Percentiles rank a stretch among this genome's conserved stretches.
phyloP scores from a whole-genome alignment of 345 rosid genomes.

The Citrus medica region DNA sequence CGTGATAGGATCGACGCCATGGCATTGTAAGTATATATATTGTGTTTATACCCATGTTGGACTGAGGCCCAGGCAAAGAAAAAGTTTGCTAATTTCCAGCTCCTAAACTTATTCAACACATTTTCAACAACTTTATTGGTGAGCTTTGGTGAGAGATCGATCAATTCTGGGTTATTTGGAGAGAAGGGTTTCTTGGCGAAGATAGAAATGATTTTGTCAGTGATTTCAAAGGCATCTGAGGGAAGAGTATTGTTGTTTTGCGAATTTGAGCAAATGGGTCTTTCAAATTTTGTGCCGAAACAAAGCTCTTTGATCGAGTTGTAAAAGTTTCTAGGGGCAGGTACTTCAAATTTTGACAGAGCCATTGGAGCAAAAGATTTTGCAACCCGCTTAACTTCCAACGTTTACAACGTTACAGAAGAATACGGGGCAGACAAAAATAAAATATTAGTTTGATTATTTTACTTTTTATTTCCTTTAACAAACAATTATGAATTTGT shows the following conservation, averaged over 20 bases:
- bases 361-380: background rate
- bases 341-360: background rate
- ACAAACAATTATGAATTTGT: no score
- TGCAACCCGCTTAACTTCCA: no score
- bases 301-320: constrained; percentile 8
- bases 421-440: no score
- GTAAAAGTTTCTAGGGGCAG: background rate
- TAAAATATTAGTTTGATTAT: no score
- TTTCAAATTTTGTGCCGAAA: constrained; percentile 4
- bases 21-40: constrained; percentile 70
- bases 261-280: constrained; percentile 22
- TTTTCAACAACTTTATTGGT: constrained; percentile 61
- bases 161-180: constrained; percentile 44
- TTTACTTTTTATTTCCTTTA: no score
- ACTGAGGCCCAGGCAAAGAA: constrained; percentile 74
- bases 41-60: constrained; percentile 60
- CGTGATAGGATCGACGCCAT: constrained; percentile 83
- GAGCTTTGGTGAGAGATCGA: constrained; percentile 47
- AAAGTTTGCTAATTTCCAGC: constrained; percentile 50
- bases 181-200: constrained; percentile 53
- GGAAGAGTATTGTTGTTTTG: constrained; percentile 21
- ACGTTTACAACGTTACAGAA: no score
- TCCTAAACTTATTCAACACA: constrained; percentile 44
- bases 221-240: constrained; percentile 27
- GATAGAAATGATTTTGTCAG: constrained; percentile 39